phyloP scores from a whole-genome alignment of 1,139 yeast genomes.

The Hansenula lynferdii region DNA sequence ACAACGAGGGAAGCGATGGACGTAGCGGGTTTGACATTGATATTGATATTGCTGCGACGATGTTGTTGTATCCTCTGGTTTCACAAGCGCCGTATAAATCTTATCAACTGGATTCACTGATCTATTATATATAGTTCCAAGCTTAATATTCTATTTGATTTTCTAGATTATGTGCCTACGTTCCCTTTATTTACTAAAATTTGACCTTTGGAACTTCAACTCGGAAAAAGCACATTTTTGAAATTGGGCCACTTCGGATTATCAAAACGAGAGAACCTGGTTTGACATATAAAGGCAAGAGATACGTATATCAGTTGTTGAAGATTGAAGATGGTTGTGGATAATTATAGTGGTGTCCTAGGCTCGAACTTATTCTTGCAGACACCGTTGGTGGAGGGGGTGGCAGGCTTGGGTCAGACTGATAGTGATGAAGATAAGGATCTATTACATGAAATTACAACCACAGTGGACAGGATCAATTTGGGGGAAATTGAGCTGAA shows the following conservation, averaged over 20 bases:
- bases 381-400: slow-evolving; percentile 1
- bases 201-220: background rate
- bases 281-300: background rate
- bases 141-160: no score
- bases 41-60: background rate
- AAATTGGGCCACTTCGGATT: background rate
- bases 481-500: background rate
- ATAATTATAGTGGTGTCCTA: background rate
- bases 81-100: no score
- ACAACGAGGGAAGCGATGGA: slow-evolving; percentile 12
- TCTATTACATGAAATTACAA: background rate
- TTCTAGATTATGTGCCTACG: no score
- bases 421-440: background rate
- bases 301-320: no score
- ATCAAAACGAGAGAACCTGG: no score
- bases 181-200: background rate
- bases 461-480: background rate
- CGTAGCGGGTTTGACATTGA: background rate
- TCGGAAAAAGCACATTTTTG: no score
- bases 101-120: no score
- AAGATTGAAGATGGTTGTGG: no score
- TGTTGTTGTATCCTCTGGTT: background rate
- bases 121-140: no score
- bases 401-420: no score
- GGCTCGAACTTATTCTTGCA: slow-evolving; percentile 3